Evolutionary conservation across 148 eudicot species (phyloP), one percentile per base, ranked within the genome.

Genomic region (Rhododendron williamsianum): DNA sequence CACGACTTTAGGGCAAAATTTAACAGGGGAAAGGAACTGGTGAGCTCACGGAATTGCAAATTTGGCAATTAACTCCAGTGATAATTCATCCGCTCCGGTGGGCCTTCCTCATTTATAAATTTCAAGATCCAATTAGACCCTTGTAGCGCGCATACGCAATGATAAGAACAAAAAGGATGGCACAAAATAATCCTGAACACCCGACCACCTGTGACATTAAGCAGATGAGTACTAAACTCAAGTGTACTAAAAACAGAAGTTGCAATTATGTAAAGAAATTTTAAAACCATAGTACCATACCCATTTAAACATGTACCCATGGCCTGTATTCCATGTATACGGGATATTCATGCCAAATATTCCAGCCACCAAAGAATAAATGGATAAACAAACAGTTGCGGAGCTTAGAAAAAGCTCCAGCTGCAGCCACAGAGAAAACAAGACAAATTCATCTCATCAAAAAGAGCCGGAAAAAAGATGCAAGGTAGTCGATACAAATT

Each of bases 291-390:
- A 81, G 56, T 52, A 18, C 30, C 88, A 82, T 88, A 93, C 96
- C 96, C 96, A 93, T 90, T 91, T 92, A 80, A 92, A 93, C 89
- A 92, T 27, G 89, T 86, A 90, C 15, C 85, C 87, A 15, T 93
- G 91, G 79, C 84, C 27, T 0, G 81, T 48, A 69, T 83, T 93
- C 96, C 96, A 93, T 5, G 89, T 72, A 71, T 92, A 93, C 19
- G 96, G 96, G 71, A 93, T 92, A 81, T 93, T 93, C 96, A 93
- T 91, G 38, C 96, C 96, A 81, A 93, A 93, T 81, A 93, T 92
- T 81, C 88, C 96, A 63, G 94, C 90, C 60, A 92, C 90, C 90
- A 93, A 85, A 2, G 96, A 89, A 78, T 88, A 93, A 25, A 93
- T 86, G 3, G 96, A 89, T 71, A 93, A 85, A 81, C 89, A 85